Evolutionary conservation across 768 basidiomycete genomes (phyloP), one percentile per base, ranked within the genome.

Genomic region (Leccinum disarticulatum): DNA sequence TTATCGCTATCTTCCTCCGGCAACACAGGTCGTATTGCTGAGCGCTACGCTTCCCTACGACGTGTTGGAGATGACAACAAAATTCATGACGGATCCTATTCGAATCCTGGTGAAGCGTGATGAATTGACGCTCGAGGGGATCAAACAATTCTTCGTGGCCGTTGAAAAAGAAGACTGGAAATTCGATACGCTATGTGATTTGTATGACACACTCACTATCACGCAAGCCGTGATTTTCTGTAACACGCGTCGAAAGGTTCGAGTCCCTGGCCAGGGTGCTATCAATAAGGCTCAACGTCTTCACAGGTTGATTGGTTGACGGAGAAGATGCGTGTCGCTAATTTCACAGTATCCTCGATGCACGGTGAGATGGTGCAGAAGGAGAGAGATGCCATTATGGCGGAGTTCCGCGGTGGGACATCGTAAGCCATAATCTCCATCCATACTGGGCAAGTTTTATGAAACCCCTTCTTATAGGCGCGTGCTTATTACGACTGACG

Each of bases 111-210:
- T 98, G 76, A 97, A 98, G 82, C 93, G 95, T 89, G 95, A 98
- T 71, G 96, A 99, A 77, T 83, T 98, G 82, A 97, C 96, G 54
- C 82, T 98, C 58, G 96, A 99, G 70, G 91, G 91, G 9, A 95
- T 95, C 78, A 95, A 95, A 69, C 93, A 96, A 73, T 95, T 95
- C 79, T 95, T 95, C 81, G 93, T 99, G 54, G 96, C 95, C 50
- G 96, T 99, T 57, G 96, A 98, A 78, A 97, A 98, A 79, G 96
- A 99, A 76, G 96, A 99, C 72, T 98, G 95, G 95, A 99, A 99
- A 73, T 95, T 97, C 70, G 95, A 98, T 77, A 98, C 95, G 0
- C 82, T 99, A 33, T 97, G 92, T 72, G 96, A 97, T 78, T 78
- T 99, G 52, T 98, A 97, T 77, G 96, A 98, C 75, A 98, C 96